Base-by-base conservation (phyloP, 2,329 filamentous ascomycete genomes). In the Pyricularia grisea region DNA sequence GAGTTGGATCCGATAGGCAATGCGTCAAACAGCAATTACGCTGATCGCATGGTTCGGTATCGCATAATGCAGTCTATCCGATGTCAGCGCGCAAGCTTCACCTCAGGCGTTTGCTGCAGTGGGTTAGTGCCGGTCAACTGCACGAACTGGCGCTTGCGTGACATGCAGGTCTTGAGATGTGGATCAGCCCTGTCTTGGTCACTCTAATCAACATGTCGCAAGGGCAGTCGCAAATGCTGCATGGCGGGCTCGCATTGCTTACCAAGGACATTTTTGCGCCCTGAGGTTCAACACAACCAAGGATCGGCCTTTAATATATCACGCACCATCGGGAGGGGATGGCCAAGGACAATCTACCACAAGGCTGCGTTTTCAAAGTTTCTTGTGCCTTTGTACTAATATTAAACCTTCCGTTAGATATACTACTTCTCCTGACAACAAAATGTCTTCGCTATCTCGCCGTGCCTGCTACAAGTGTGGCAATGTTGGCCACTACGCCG, bases 401-500 rank as follows among this genome's bases (percentile, higher is more conserved):
- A 55, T n/a, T 20, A n/a, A 55, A 7, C 42, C 17, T n/a, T 1
- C 9, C 20, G 9, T 55, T 55, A 55, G 42, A n/a, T n/a, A 55
- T n/a, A n/a, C 20, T 55, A n/a, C 20, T 6, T n/a, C 20, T 55
- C 42, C 42, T 10, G 20, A 9, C 31, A 27, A 66, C 77, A 83
- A 77, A 74, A 94, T 93, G 91, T 91, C 91, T 82, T 91, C 89
- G 71, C 86, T 93, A 75, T 92, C 90, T 78, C 90, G 91, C 81
- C 90, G 91, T 81, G 91, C 91, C 75, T 94, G 91, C 86, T 92
- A 92, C 85, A 92, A 90, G 81, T 90, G 88, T 82, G 91, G 91
- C 83, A 93, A 93, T 77, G 90, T 93, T 79, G 91, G 91, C 80
- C 91, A 93, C 80, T 89, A 88, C 73, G 84, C 84, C 78, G 94